Base-by-base conservation (phyloP, 108 stramenopile species). In the Cyclotella baltica region DNA sequence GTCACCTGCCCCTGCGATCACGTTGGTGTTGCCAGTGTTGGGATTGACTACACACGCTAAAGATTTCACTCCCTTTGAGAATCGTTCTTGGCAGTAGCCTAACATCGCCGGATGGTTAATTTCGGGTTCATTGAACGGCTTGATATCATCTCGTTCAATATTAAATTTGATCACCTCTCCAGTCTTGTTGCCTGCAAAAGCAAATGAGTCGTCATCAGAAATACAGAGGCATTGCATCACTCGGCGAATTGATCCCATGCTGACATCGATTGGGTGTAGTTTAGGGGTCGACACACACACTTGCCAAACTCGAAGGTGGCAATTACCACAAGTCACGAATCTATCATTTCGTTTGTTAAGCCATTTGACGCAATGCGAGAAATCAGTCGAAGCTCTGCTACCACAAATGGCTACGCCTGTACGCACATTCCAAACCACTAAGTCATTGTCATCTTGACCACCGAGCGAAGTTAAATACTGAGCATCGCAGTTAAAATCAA, bases 371-470 rank as follows among this genome's bases (percentile, higher is more conserved):
- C 85, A 82, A 40, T 90, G 84, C 9, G 91, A 80, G 15, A 84
- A 73, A 52, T 96, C 92, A 63, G 71, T 85, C 16, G 91, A 86
- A 34, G 93, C 93, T 20, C 86, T 91, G 19, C 88, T 70, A 38
- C 92, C 94, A 67, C 94, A 94, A 61, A 96, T 79, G 37, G 90
- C 78, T 22, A 72, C 67, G 10, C 94, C 94, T 0, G 80, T 76
- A 25, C 64, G 73, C 16, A 90, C 63, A 63, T 92, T 86, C 96
- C 96, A 96, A 31, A 96, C 87, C 19, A 95, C 94, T 37, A 96
- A 67, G n/a, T 92, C 89, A 80, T 96, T 96, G 75, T 96, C 96
- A 74, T 96, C 95, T 50, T 87, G 87, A 15, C 94, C 94, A 27
- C 96, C 96, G 15, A 96, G 66, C 19, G 93, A 87, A 11, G 83